Base-by-base conservation (phyloP, 2,329 filamentous ascomycete species). In the Colletotrichum viniferum region DNA sequence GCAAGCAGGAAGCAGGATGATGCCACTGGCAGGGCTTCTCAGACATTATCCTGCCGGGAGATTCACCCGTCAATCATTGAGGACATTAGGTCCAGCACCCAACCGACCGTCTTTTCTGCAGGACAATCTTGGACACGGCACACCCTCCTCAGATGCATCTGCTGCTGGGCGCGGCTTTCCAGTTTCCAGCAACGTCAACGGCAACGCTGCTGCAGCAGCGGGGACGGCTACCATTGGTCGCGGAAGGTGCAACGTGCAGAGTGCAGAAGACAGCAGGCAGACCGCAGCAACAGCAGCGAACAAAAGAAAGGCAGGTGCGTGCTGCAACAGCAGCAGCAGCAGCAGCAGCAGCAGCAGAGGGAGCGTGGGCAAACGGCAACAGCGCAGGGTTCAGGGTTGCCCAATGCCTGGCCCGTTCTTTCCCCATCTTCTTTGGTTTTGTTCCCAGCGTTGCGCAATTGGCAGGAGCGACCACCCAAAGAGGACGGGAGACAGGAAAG, bases 381-480 rank as follows among this genome's bases (percentile, higher is more conserved):
- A 60, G 32, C 43, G n/a, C 66, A 73, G 58, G 66, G 71, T 73
- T 43, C 65, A 73, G 66, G 71, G 71, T 43, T 67, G 43, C 43
- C 43, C 43, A 48, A 48, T 13, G n/a, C n/a, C n/a, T 48, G 43
- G 18, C 43, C 38, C 3, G 43, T 48, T 56, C 43, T 34, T 34
- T 21, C 56, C 58, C 58, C 58, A 61, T 61, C 18, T 61, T 61
- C 58, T n/a, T 58, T 6, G 21, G 13, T 13, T 16, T 24, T 28
- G 24, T 58, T 58, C 26, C 55, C 55, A 58, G 21, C 55, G 9
- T 26, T 58, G 26, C 30, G 43, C 43, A 48, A 48, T 21, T 48
- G 43, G 43, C 43, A 48, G 43, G 10, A 21, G 43, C 43, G 10
- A 48, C 43, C 43, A 48, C 43, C 43, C 43, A 48, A 48, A 48